Percentiles rank a stretch among this genome's conserved stretches.
These are phyloP conservation scores for Stygiomarasmius scandens DNA, from an alignment of 1,284 basidiomycete species.

Conservation along the genomic window DNA sequence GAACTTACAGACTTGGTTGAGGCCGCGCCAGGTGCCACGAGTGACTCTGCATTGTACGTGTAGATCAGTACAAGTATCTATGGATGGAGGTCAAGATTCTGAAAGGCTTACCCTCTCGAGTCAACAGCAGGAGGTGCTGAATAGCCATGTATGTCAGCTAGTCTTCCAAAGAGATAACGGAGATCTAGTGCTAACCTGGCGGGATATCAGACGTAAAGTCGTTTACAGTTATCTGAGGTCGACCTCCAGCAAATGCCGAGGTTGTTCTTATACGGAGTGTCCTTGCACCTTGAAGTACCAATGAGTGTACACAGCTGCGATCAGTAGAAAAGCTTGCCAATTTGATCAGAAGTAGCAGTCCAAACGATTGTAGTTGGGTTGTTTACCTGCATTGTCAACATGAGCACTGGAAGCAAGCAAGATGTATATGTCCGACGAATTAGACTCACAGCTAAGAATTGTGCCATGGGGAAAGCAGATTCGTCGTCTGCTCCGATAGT, in stretches of 20 bases:
- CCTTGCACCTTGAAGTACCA: slow-evolving; percentile 33
- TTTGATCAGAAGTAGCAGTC: slow-evolving; percentile 45
- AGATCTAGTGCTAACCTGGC: slow-evolving; percentile 30
- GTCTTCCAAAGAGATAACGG: background rate
- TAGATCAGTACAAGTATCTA: too few relatives aligned
- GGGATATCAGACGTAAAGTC: slow-evolving; percentile 40
- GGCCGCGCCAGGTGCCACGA: slow-evolving; percentile 48
- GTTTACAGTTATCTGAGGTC: slow-evolving; percentile 46
- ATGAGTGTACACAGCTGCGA: background rate
- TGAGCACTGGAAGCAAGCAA: too few relatives aligned
- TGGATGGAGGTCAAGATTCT: background rate
- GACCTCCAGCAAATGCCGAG: slow-evolving; percentile 45
- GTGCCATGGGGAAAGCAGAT: slow-evolving; percentile 48
- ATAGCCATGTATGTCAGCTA: slow-evolving; percentile 20
- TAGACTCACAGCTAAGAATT: slow-evolving; percentile 38
- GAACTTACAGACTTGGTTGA: slow-evolving; percentile 45
- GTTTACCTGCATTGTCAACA: too few relatives aligned
- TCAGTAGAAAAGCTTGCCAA: slow-evolving; percentile 25
- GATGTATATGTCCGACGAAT: too few relatives aligned
- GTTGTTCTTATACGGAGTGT: slow-evolving; percentile 50
- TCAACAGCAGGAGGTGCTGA: slow-evolving; percentile 32
- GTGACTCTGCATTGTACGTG: slow-evolving; percentile 32
- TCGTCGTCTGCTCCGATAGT: slow-evolving; percentile 41
- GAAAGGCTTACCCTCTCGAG: slow-evolving; percentile 33
- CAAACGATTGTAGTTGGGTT: slow-evolving; percentile 47